Evolutionary conservation across 495 filamentous ascomycete species (phyloP).

Genomic region (Xylaria venustula): DNA sequence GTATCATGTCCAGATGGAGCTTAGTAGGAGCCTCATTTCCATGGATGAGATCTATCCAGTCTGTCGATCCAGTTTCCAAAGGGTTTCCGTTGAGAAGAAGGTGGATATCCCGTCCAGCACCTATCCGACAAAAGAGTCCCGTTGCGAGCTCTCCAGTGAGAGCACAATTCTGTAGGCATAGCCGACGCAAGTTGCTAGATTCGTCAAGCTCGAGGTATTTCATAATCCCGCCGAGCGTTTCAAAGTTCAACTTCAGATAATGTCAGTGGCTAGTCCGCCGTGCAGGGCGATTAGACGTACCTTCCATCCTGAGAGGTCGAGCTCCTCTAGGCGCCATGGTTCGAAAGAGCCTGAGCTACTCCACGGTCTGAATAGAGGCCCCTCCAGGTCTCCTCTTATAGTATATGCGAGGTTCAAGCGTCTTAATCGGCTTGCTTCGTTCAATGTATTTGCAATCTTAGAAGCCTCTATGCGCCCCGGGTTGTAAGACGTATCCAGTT

Average conservation of each 20-base stretch:
- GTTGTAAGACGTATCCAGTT: conserved; percentile 74
- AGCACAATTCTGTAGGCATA: conserved; percentile 76
- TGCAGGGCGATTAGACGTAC: conserved; percentile 29
- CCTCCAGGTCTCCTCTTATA: conserved; percentile 24
- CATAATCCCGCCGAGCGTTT: conserved; percentile 59
- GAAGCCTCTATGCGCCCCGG: conserved; percentile 67
- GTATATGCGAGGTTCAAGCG: conserved; percentile 25
- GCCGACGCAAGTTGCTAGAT: conserved; percentile 63
- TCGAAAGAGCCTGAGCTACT: conserved; percentile 39
- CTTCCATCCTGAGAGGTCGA: conserved; percentile 63
- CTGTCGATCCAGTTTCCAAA: conserved; percentile 57
- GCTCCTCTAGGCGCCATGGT: conserved; percentile 73
- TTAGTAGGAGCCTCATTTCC: conserved; percentile 72
- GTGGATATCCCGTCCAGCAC: conserved; percentile 64
- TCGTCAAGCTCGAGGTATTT: conserved; percentile 61
- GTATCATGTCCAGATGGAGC: conserved; percentile 80
- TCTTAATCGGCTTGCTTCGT: conserved; percentile 17
- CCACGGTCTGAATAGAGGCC: conserved; percentile 27
- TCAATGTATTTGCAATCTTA: conserved; percentile 45
- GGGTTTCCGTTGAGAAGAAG: conserved; percentile 79
- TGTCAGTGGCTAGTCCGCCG: not conserved
- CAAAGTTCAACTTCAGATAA: conserved; percentile 44
- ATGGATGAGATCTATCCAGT: conserved; percentile 66
- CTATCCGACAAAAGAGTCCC: conserved; percentile 73
- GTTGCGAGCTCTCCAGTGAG: conserved; percentile 77